Evolutionary conservation across 768 basidiomycete species (phyloP), one percentile per base, ranked within the genome.

Genomic region (Kwoniella europaea): DNA sequence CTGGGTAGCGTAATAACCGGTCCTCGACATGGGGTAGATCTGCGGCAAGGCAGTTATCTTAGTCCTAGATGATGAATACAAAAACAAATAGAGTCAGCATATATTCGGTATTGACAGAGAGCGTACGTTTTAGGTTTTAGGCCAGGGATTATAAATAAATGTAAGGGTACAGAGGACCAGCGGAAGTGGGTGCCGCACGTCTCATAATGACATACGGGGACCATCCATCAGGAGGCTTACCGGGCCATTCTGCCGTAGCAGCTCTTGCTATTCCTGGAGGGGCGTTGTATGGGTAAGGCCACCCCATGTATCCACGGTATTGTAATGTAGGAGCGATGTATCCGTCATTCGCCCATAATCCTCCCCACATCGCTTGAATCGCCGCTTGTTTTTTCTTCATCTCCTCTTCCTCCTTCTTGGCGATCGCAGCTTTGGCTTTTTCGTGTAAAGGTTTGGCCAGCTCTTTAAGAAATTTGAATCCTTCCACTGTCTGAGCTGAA

Each of bases 291-390:
- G 79, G 78, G 56, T 79, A 81, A 13, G 76, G 77, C 71, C 73
- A 79, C 1, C 76, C 77, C 60, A 55, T 58, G 63, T 69, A 81
- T 46, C 79, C 79, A 3, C 63, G 65, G 7, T 44, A 52, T n/a
- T 59, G 70, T 13, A 73, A 59, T 16, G 59, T 41, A 10, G 65
- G 61, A 29, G 27, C 42, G 15, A 61, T 68, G 63, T 42, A 59
- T 50, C 24, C 59, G 56, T 75, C 60, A 62, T 80, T 78, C 20
- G 72, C 69, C 79, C 79, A 81, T 54, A 81, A 59, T 41, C 79
- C 79, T 53, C 79, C 79, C 79, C 79, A 81, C 78, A 81, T 81
- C 12, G 68, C 68, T n/a, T 68, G 61, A 18, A 81, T 76, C 9
- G 78, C 79, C 59, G 72, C 77, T 69, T 79, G 76, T 44, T 72